These are phyloP conservation scores for Xylaria intraflava DNA, from an alignment of 495 filamentous ascomycete species.

Conservation along the genomic window DNA sequence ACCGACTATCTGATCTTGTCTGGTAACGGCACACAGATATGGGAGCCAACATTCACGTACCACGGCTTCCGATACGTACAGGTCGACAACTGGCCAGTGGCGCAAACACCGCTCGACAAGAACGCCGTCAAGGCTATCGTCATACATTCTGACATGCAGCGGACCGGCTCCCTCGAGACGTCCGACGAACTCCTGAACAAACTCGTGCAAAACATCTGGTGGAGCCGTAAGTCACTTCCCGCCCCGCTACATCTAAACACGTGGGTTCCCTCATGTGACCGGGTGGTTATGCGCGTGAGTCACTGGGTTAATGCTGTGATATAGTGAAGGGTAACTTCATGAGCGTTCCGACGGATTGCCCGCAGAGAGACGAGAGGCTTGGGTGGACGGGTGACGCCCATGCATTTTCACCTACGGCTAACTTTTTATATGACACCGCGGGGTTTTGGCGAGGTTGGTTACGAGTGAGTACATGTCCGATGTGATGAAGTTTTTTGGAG, in stretches of 20 bases:
- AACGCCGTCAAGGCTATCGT: slow-evolving; percentile 39
- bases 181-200: slow-evolving; percentile 43
- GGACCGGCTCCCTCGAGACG: slow-evolving; percentile 41
- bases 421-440: slow-evolving; percentile 44
- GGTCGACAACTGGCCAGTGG: slow-evolving; percentile 40
- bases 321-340: slow-evolving; percentile 48
- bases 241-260: neutral
- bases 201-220: slow-evolving; percentile 43
- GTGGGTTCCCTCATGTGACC: neutral
- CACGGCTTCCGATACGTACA: slow-evolving; percentile 52
- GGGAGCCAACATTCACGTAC: slow-evolving; percentile 47
- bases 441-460: slow-evolving; percentile 48
- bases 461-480: slow-evolving; percentile 10
- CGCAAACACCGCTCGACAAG: slow-evolving; percentile 16
- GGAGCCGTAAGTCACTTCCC: slow-evolving; percentile 30
- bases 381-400: slow-evolving; percentile 53
- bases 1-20: slow-evolving; percentile 37
- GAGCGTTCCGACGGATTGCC: slow-evolving; percentile 48
- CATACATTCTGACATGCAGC: slow-evolving; percentile 45
- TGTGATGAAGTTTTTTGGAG: neutral
- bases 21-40: slow-evolving; percentile 20
- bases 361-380: slow-evolving; percentile 49
- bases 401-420: slow-evolving; percentile 42
- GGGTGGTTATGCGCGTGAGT: neutral
- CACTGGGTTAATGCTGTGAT: neutral